Conservation (phyloP, 1,139 yeast genomes). For the Candida dubliniensis region DNA sequence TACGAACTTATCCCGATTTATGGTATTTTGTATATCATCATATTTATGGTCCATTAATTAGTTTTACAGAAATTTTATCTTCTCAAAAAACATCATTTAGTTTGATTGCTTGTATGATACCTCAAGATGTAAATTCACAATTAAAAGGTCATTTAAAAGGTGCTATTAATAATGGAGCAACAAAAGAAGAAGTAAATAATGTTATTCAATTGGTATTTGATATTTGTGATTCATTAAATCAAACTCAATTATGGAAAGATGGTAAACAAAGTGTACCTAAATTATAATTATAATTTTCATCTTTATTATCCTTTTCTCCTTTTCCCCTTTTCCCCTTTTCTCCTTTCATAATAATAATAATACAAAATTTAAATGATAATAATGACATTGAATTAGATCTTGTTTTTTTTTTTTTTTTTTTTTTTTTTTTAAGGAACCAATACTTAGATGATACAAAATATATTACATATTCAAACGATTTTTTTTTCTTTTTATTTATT, state of each 20-base stretch:
- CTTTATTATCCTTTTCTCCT: too few relatives aligned
- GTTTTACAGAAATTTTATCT: conserved; percentile 60
- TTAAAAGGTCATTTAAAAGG: conserved; percentile 87
- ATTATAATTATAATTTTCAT: background rate
- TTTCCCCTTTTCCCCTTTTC: too few relatives aligned
- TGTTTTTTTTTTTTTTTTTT: too few relatives aligned
- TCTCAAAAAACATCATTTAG: conserved; percentile 76
- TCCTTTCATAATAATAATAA: too few relatives aligned
- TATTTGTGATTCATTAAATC: conserved; percentile 68
- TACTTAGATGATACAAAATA: too few relatives aligned
- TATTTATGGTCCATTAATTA: conserved; percentile 78
- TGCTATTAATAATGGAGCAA: conserved; percentile 76
- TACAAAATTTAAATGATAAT: too few relatives aligned
- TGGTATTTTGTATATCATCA: conserved; percentile 72
- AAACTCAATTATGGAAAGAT: conserved; percentile 23
- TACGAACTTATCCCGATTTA: conserved; percentile 78
- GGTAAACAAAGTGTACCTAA: conserved; percentile 4
- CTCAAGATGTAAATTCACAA: conserved; percentile 84
- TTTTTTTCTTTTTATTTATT: too few relatives aligned
- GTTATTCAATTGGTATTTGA: conserved; percentile 62
- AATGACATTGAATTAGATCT: too few relatives aligned
- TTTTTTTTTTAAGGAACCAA: too few relatives aligned
- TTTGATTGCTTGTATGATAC: conserved; percentile 76
- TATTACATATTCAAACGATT: too few relatives aligned
- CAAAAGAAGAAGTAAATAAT: conserved; percentile 59